Conservation (phyloP, 192 early-diverging fungal species). For the Gigaspora rosea region DNA sequence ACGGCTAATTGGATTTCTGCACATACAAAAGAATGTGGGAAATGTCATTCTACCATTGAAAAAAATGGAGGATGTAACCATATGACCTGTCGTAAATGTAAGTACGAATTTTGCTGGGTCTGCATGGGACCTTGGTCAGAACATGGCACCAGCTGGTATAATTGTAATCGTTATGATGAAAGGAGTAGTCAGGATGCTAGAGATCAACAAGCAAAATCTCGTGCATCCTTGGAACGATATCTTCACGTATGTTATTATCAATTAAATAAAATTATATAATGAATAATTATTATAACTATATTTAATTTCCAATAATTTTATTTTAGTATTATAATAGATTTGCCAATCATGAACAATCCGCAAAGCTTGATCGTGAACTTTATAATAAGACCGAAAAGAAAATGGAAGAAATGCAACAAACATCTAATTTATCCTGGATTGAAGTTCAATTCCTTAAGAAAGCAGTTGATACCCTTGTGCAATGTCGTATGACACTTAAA, state of each 20-base stretch:
- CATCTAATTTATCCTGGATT: slow-evolving; percentile 91
- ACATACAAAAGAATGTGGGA: slow-evolving; percentile 93
- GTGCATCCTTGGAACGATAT: slow-evolving; percentile 88
- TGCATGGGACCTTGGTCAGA: slow-evolving; percentile 97
- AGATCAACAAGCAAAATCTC: slow-evolving; percentile 84
- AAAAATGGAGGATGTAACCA: slow-evolving; percentile 99
- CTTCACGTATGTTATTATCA: slow-evolving; percentile 71
- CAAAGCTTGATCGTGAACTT: slow-evolving; percentile 79
- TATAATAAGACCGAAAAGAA: slow-evolving; percentile 86
- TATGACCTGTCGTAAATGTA: slow-evolving; percentile 98
- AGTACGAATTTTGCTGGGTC: slow-evolving; percentile 99
- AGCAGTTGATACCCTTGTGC: slow-evolving; percentile 86
- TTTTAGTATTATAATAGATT: slow-evolving; percentile 92
- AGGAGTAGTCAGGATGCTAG: slow-evolving; percentile 83
- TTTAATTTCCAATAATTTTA: slow-evolving; percentile 1
- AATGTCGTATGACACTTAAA: slow-evolving; percentile 90
- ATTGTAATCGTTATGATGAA: slow-evolving; percentile 97
- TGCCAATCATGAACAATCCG: slow-evolving; percentile 96
- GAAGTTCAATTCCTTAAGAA: slow-evolving; percentile 96
- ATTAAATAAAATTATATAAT: neutral
- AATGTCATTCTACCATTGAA: slow-evolving; percentile 94
- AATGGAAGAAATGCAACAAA: slow-evolving; percentile 96
- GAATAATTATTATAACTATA: neutral
- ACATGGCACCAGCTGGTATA: slow-evolving; percentile 95
- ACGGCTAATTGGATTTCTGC: slow-evolving; percentile 97